Conservation (phyloP, 768 basidiomycete species). For the Tricholoma hemisulphureum region DNA sequence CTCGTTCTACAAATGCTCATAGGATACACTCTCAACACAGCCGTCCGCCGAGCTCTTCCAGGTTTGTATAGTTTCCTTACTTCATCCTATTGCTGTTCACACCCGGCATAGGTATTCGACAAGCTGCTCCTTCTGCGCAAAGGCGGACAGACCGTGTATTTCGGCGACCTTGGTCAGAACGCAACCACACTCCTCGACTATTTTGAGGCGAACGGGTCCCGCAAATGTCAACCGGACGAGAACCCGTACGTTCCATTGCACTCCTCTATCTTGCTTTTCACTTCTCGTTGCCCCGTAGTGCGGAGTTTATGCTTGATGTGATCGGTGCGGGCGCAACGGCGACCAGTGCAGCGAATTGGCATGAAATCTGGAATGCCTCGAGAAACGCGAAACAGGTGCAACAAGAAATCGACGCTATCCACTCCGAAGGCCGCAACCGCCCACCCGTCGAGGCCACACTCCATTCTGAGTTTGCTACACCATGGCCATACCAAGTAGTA, state of each 20-base stretch:
- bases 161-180: constrained; percentile 66
- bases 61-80: neutral
- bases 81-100: neutral
- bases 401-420: constrained; percentile 43
- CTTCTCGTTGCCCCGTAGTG: constrained; percentile 30
- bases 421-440: constrained; percentile 44
- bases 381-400: constrained; percentile 32
- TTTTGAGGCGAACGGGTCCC: constrained; percentile 68
- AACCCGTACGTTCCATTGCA: constrained; percentile 57
- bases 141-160: constrained; percentile 77
- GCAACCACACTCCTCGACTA: constrained; percentile 65
- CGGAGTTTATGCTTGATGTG: constrained; percentile 64
- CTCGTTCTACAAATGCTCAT: neutral
- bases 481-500: constrained; percentile 49
- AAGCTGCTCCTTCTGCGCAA: constrained; percentile 70
- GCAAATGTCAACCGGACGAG: constrained; percentile 56
- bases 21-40: constrained; percentile 23
- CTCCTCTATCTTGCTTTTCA: too few species aligned
- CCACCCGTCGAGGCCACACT: constrained; percentile 37
- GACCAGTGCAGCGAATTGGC: constrained; percentile 49
- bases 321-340: constrained; percentile 73
- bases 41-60: constrained; percentile 84
- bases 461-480: constrained; percentile 48
- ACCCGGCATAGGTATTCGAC: constrained; percentile 57
- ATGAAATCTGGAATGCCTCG: constrained; percentile 44